Evolutionary conservation across 2,329 filamentous ascomycete species (phyloP), one percentile per base, ranked within the genome.

Genomic region (Fusarium marasasianum): DNA sequence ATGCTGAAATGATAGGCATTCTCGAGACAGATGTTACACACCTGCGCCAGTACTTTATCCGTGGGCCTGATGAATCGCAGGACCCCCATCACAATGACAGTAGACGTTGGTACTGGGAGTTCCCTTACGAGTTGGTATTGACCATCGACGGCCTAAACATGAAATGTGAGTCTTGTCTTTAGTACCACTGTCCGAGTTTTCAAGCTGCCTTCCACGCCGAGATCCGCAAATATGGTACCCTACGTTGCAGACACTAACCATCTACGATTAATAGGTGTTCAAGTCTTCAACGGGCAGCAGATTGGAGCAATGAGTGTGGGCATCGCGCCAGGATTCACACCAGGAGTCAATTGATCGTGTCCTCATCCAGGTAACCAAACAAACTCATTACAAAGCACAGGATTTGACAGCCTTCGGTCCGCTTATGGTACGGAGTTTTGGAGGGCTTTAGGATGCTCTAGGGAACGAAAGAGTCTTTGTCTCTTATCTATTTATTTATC

Each of bases 81-180:
- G 24, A 26, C 24, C 24, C 24, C 24, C 24, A 26, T 26, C 24
- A 26, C 24, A 26, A 26, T 26, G 24, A 26, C 24, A 26, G 24
- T 26, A 26, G 24, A 26, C 24, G 24, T 26, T 26, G 8, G 14
- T 54, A 55, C 20, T 47, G 20, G 58, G 1, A 4, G 11, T 17
- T 66, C 8, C 7, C 9, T 14, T 64, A 66, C 22, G 1, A 37
- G 3, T 22, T 67, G 20, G 26, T 29, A 0, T 59, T 45, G 9
- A n/a, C 5, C 1, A 40, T 66, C 20, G 44, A 66, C 5, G 64
- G 53, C 12, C 6, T 58, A 1, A 66, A 59, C 26, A 40, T 67
- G 61, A 58, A 44, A 6, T 66, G 64, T 66, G 40, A 47, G 64
- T 67, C 12, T 54, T 18, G 4, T 4, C n/a, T 38, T 35, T 8